Evolutionary conservation across 208 protist species (phyloP), one percentile per base, ranked within the genome.

Genomic region (Novymonas esmeraldas): DNA sequence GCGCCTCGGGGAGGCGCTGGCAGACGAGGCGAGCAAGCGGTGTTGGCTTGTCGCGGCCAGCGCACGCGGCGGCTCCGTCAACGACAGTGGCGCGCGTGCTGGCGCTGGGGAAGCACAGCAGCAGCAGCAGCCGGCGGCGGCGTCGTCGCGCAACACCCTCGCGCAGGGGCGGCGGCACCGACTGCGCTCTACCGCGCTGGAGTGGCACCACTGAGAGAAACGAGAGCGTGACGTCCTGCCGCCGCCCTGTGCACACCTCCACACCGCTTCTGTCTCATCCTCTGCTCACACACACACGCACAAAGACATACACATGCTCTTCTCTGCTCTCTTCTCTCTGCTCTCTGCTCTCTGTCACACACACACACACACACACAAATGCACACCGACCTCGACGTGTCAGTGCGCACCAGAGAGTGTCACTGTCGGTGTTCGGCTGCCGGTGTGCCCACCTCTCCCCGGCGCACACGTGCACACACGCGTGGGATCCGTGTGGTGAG

Each of bases 21-120:
- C 61, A n/a, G 60, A 66, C 26, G 69, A 74, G 26, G 66, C 51
- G 39, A 64, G 66, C 29, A 45, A 38, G 6, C 45, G 49, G 11
- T 57, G 56, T 34, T 50, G 38, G 54, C 34, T 28, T 24, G 39
- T 29, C 4, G 31, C n/a, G 3, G 36, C 64, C 26, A 20, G 42
- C n/a, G 42, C 20, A 46, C 24, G 54, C 34, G 52, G 56, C 16
- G 33, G 16, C 18, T 34, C 26, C 28, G n/a, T n/a, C n/a, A n/a
- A n/a, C n/a, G n/a, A 31, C 3, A 20, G 36, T 6, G 52, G 33
- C 20, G 24, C 10, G 22, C 24, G 3, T n/a, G n/a, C n/a, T n/a
- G n/a, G n/a, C n/a, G n/a, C n/a, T n/a, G n/a, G n/a, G n/a, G n/a
- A n/a, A n/a, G n/a, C n/a, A 31, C 48, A 54, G 10, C 52, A 59